A percentile compares a stretch with the other conserved stretches of the same genome.
Evolutionary conservation across 2,329 filamentous ascomycete genomes (phyloP).

Genomic region (Rachicladosporium sp.): DNA sequence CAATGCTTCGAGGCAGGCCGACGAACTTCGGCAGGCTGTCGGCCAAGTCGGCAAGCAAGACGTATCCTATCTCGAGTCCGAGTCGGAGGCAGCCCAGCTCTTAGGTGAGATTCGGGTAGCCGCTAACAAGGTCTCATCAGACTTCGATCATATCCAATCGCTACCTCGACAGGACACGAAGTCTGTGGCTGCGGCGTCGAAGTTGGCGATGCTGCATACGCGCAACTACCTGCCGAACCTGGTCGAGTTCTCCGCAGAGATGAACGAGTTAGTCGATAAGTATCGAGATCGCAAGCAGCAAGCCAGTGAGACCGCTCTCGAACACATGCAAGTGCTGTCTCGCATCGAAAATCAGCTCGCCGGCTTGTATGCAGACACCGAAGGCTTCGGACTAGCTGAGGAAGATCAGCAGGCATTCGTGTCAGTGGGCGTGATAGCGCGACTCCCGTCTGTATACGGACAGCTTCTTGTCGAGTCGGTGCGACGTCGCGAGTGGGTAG

Average conservation of each 20-base stretch:
- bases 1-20: slow-evolving; percentile 29
- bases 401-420: slow-evolving; percentile 73
- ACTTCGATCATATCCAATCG: slow-evolving; percentile 65
- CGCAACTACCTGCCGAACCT: slow-evolving; percentile 51
- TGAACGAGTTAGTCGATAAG: slow-evolving; percentile 42
- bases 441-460: slow-evolving; percentile 80
- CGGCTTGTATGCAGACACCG: slow-evolving; percentile 59
- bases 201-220: slow-evolving; percentile 52
- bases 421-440: slow-evolving; percentile 63
- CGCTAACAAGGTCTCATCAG: slow-evolving; percentile 72
- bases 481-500: slow-evolving; percentile 76
- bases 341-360: slow-evolving; percentile 65
- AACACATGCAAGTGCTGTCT: slow-evolving; percentile 72
- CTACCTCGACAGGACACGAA: slow-evolving; percentile 53
- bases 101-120: slow-evolving; percentile 78
- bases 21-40: slow-evolving; percentile 33
- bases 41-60: slow-evolving; percentile 28
- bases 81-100: slow-evolving; percentile 52
- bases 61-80: slow-evolving; percentile 9
- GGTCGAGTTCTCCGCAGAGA: slow-evolving; percentile 43
- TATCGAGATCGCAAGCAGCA: slow-evolving; percentile 52
- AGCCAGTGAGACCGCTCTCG: slow-evolving; percentile 52
- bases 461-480: slow-evolving; percentile 79
- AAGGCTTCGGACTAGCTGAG: slow-evolving; percentile 56
- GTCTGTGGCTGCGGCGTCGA: slow-evolving; percentile 47